Base-by-base conservation (phyloP, 179 eudicot genomes). In the Actinidia chinensis region DNA sequence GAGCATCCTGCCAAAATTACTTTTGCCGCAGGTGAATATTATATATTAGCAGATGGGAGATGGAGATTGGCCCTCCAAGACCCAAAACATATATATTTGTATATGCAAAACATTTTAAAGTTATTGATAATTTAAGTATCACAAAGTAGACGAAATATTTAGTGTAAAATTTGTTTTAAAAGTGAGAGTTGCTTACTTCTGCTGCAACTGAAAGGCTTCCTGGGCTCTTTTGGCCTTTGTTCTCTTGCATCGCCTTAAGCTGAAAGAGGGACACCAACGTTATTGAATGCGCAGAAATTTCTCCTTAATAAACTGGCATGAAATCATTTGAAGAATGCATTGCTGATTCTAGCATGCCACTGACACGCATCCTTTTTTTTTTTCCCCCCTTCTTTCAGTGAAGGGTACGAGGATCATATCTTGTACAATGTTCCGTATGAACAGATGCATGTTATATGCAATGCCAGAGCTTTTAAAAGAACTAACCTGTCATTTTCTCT, bases 151-250 rank as follows among this genome's bases (percentile, higher is more conserved):
- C 33, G n/a, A 64, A 33, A 13, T 36, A n/a, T 36, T 4, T 64
- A 17, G 20, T 40, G n/a, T n/a, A n/a, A n/a, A 69, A 52, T 9
- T 52, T 3, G 40, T 73, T 15, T 71, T 40, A 51, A 17, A n/a
- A 14, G 33, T 13, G n/a, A 80, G 63, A 22, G 42, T 68, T 55
- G 79, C 97, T 93, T 86, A 95, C 99, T 83, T 95, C 95, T 83
- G 99, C 95, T 76, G 92, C 85, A 44, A 91, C 92, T 6, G 92
- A 90, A 73, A 95, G 93, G 83, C 89, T 86, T 60, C 87, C 89
- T 1, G 86, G 83, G 85, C 81, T 76, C 77, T 65, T 91, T 20
- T 87, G 87, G 60, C 86, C 90, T 78, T 81, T 87, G 81, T 79
- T 86, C 82, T 88, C 91, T 81, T 85, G 91, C 80, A 89, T 83